Evolutionary conservation across 257 asterid species (phyloP).

Genomic region (Rubia yunnanensis): DNA sequence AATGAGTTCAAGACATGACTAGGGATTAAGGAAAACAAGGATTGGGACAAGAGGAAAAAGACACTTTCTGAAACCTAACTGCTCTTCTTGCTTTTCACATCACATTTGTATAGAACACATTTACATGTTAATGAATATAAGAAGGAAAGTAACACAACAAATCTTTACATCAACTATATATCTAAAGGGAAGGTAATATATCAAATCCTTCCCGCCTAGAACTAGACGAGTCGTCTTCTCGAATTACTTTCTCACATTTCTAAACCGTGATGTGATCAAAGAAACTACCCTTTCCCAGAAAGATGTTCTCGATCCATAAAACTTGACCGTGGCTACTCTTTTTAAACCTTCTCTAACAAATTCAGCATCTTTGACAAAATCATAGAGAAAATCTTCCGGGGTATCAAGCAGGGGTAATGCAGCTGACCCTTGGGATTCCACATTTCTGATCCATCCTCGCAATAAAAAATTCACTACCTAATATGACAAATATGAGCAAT

Average conservation of each 20-base stretch:
- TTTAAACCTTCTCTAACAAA: slow-evolving; percentile 41
- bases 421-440: slow-evolving; percentile 54
- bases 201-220: no score
- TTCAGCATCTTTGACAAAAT: slow-evolving; percentile 42
- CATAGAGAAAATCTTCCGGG: slow-evolving; percentile 22
- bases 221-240: background rate
- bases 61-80: no score
- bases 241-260: slow-evolving; percentile 3
- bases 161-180: background rate
- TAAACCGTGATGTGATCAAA: slow-evolving; percentile 37
- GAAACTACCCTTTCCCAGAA: slow-evolving; percentile 50
- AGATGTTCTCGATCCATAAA: slow-evolving; percentile 54
- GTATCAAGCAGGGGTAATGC: slow-evolving; percentile 59
- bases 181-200: background rate
- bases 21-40: no score
- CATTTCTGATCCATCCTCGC: slow-evolving; percentile 74
- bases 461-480: slow-evolving; percentile 82
- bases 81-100: background rate
- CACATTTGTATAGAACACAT: background rate
- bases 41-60: no score
- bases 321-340: slow-evolving; percentile 50
- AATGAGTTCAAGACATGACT: no score
- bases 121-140: background rate
- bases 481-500: background rate
- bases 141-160: background rate